These are phyloP conservation scores for Saccharomyces hybrid DNA, from an alignment of 1,139 yeast genomes.

Conservation along the genomic window DNA sequence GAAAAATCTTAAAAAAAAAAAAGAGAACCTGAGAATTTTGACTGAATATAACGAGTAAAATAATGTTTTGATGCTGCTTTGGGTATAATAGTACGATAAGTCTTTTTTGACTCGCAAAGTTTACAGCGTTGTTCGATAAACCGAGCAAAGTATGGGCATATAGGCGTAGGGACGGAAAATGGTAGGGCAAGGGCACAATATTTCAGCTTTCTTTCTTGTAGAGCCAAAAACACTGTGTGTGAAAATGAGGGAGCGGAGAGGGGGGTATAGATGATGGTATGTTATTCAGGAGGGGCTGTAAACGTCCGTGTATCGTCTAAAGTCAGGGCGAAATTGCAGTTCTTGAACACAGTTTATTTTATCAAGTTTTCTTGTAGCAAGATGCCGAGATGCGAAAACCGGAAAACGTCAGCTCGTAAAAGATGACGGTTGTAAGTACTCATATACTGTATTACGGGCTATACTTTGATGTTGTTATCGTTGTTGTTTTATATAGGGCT, in stretches of 20 bases:
- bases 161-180: neutral
- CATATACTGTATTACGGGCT: neutral
- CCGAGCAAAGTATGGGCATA: constrained; percentile 1
- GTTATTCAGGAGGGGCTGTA: neutral
- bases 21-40: neutral
- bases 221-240: neutral
- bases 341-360: neutral
- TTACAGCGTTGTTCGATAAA: constrained; percentile 1
- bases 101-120: neutral
- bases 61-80: neutral
- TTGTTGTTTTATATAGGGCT: neutral
- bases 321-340: neutral
- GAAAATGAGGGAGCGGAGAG: neutral
- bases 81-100: neutral
- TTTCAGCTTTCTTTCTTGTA: neutral
- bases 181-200: neutral
- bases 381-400: neutral
- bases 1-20: neutral
- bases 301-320: neutral
- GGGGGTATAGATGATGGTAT: neutral
- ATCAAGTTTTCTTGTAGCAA: neutral
- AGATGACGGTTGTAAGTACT: neutral
- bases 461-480: neutral
- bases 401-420: neutral
- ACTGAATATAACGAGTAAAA: neutral